A percentile compares a stretch with the other conserved stretches of the same genome.
phyloP scores from a whole-genome alignment of 2,329 filamentous ascomycete species.

The Claviceps africana region DNA sequence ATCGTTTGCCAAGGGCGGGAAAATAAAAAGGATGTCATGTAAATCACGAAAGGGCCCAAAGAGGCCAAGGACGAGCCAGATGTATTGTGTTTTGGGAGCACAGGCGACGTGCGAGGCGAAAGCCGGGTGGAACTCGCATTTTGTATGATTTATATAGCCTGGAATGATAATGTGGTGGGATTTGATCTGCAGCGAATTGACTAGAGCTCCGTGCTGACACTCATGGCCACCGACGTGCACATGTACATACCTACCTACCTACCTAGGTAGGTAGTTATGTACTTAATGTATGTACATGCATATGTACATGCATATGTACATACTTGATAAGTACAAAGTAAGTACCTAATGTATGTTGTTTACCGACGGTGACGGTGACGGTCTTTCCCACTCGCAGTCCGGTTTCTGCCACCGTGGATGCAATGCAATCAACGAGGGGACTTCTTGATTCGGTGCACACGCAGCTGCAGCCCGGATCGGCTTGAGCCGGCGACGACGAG shows the following conservation, averaged over 20 bases:
- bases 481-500: background rate
- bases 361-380: background rate
- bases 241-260: too few relatives aligned
- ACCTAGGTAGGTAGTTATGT: too few relatives aligned
- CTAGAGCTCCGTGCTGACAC: background rate
- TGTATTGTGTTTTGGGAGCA: background rate
- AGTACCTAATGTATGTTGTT: too few relatives aligned
- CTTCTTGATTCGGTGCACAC: background rate
- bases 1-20: background rate
- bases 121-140: background rate
- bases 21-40: background rate
- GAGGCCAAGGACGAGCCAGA: background rate
- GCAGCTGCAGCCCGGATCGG: background rate
- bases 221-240: background rate
- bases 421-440: background rate
- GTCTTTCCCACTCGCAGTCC: background rate
- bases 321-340: too few relatives aligned
- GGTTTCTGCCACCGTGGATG: background rate
- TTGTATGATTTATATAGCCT: background rate
- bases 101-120: background rate
- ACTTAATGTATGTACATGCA: too few relatives aligned
- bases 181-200: background rate
- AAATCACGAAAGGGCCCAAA: background rate
- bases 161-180: background rate
- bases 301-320: too few relatives aligned